These are phyloP conservation scores for Pseudofabraea citricarpa DNA, from an alignment of 2,329 filamentous ascomycete species.

Conservation along the genomic window DNA sequence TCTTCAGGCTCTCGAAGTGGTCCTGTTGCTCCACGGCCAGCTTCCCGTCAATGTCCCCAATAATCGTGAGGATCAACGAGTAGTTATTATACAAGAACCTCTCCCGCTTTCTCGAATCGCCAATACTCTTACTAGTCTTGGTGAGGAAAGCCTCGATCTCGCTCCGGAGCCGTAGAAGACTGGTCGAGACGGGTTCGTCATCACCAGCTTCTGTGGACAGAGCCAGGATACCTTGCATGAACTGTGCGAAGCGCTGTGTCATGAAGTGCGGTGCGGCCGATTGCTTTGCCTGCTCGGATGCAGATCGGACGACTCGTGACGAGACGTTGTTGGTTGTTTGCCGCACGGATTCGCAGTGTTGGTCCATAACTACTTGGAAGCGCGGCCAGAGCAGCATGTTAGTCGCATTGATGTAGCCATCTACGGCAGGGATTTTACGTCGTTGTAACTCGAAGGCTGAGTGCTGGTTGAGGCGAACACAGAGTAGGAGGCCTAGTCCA, in stretches of 20 bases:
- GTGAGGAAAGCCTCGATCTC: conserved; percentile 83
- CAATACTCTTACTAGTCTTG: conserved; percentile 70
- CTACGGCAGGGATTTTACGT: conserved; percentile 81
- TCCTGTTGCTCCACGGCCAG: conserved; percentile 69
- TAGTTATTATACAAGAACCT: conserved; percentile 96
- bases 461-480: conserved; percentile 88
- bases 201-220: conserved; percentile 89
- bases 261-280: conserved; percentile 84
- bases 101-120: conserved; percentile 75
- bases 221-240: conserved; percentile 77
- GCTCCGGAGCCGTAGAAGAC: conserved; percentile 67
- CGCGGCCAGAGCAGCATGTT: conserved; percentile 97
- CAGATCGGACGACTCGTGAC: conserved; percentile 35
- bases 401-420: conserved; percentile 89
- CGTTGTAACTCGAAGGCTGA: conserved; percentile 92
- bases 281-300: conserved; percentile 51
- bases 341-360: conserved; percentile 83
- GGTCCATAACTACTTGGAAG: conserved; percentile 89
- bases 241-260: conserved; percentile 92
- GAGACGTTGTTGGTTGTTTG: conserved; percentile 49
- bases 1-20: conserved; percentile 67
- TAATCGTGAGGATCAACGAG: conserved; percentile 87
- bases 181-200: conserved; percentile 85
- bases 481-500: conserved; percentile 81
- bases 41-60: conserved; percentile 71